These are phyloP conservation scores for Psidium guajava DNA, from an alignment of 345 rosid species.

Conservation along the genomic window DNA sequence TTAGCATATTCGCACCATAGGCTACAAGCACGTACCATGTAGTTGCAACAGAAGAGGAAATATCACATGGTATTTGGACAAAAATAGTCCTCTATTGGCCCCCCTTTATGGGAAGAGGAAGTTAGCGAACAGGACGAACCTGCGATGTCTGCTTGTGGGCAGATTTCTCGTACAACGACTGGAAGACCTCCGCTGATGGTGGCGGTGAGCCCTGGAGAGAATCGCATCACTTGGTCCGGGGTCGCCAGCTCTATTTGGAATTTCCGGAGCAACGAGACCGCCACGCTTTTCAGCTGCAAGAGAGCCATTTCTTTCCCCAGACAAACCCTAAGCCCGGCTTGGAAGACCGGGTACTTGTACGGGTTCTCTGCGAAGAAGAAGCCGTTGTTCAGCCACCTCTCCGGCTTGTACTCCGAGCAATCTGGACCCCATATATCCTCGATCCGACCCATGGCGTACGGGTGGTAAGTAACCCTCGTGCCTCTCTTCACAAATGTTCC, in stretches of 20 bases:
- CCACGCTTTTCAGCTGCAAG: constrained; percentile 49
- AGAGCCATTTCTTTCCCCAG: constrained; percentile 78
- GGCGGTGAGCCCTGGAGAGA: constrained; percentile 50
- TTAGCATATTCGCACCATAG: background rate
- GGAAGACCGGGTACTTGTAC: constrained; percentile 61
- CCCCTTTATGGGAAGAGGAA: background rate
- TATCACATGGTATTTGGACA: background rate
- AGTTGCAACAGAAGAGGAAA: background rate
- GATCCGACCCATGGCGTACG: constrained; percentile 75
- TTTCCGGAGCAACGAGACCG: constrained; percentile 28
- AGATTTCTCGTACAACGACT: constrained; percentile 12
- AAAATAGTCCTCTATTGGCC: background rate
- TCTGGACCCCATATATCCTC: constrained; percentile 60
- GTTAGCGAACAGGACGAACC: background rate
- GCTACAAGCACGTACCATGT: background rate
- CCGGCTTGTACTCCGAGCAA: constrained; percentile 60
- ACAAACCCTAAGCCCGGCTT: constrained; percentile 62
- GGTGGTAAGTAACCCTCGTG: constrained; percentile 65
- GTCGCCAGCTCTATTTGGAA: constrained; percentile 19
- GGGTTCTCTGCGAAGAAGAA: constrained; percentile 36
- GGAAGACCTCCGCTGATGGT: constrained; percentile 40
- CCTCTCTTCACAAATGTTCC: constrained; percentile 46
- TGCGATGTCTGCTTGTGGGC: background rate
- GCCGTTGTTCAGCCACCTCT: constrained; percentile 54
- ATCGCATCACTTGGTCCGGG: constrained; percentile 4